Percentiles rank a stretch among this genome's conserved stretches.
Evolutionary conservation across 768 basidiomycete genomes (phyloP).

Genomic region (Sporobolomyces phaffii): DNA sequence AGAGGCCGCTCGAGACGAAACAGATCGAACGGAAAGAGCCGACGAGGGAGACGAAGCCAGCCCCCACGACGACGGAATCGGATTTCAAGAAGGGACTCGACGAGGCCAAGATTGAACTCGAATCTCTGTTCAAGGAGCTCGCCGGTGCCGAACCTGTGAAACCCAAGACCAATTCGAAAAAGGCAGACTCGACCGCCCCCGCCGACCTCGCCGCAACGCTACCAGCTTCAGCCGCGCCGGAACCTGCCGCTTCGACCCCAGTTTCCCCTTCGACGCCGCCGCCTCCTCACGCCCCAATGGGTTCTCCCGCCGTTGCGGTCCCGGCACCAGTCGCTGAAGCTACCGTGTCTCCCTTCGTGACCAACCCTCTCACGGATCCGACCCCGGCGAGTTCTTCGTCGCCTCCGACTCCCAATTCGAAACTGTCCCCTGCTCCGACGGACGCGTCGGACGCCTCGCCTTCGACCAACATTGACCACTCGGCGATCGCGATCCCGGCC

Average conservation of each 20-base stretch:
- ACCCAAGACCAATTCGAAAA: background rate
- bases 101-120: constrained; percentile 35
- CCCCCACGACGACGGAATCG: constrained; percentile 1
- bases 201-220: constrained; percentile 3
- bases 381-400: background rate
- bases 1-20: background rate
- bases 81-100: constrained; percentile 14
- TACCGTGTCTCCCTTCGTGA: background rate
- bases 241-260: too few species aligned
- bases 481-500: constrained; percentile 15
- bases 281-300: background rate
- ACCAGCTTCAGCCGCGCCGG: background rate
- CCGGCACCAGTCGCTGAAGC: constrained; percentile 35
- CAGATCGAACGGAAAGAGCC: background rate
- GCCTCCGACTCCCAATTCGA: background rate
- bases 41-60: background rate
- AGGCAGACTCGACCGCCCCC: background rate
- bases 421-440: background rate
- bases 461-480: constrained; percentile 13
- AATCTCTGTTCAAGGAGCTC: constrained; percentile 34
- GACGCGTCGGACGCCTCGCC: too few species aligned
- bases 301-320: constrained; percentile 5
- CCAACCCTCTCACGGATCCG: constrained; percentile 6
- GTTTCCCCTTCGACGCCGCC: background rate
- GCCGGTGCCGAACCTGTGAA: constrained; percentile 14